Percentiles rank a stretch among this genome's conserved stretches.
Conservation (phyloP, 352 stramenopile genomes). For the Aphanomyces cochlioides region DNA sequence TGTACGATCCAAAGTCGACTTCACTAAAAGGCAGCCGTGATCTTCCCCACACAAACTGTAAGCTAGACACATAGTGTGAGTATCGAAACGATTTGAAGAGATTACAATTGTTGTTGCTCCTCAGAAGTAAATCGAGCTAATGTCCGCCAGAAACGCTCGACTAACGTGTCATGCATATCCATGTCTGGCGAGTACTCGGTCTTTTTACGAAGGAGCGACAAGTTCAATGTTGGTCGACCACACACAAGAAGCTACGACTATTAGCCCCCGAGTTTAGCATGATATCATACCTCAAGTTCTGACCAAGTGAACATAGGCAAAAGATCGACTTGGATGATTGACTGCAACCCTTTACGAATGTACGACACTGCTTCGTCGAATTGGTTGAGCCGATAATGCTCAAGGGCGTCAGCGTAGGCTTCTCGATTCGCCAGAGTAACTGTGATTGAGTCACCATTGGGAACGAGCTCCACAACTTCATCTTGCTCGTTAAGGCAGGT, state of each 20-base stretch:
- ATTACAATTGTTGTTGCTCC: conserved; percentile 27
- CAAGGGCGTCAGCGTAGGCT: conserved; percentile 21
- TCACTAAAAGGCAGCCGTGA: conserved; percentile 27
- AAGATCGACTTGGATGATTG: conserved; percentile 26
- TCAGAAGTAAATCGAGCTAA: conserved; percentile 19
- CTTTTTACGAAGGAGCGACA: conserved; percentile 27
- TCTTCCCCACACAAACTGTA: conserved; percentile 30
- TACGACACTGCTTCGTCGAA: conserved; percentile 27
- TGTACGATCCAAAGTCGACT: conserved; percentile 31
- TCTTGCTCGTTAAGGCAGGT: conserved; percentile 22
- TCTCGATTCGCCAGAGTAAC: conserved; percentile 9
- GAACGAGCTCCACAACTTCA: conserved; percentile 18
- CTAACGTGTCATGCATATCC: conserved; percentile 28
- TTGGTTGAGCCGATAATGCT: conserved; percentile 19
- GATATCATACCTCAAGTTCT: conserved; percentile 25
- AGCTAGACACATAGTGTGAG: conserved; percentile 14
- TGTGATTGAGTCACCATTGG: not conserved
- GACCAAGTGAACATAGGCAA: conserved; percentile 28
- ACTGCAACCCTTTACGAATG: conserved; percentile 2
- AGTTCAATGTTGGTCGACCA: conserved; percentile 25
- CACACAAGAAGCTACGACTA: conserved; percentile 26
- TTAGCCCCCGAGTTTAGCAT: not conserved
- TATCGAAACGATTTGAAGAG: not conserved
- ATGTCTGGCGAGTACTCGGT: conserved; percentile 30
- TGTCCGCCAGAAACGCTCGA: conserved; percentile 28